phyloP scores from a whole-genome alignment of 108 stramenopile species.

The Nitzschia putrida region DNA sequence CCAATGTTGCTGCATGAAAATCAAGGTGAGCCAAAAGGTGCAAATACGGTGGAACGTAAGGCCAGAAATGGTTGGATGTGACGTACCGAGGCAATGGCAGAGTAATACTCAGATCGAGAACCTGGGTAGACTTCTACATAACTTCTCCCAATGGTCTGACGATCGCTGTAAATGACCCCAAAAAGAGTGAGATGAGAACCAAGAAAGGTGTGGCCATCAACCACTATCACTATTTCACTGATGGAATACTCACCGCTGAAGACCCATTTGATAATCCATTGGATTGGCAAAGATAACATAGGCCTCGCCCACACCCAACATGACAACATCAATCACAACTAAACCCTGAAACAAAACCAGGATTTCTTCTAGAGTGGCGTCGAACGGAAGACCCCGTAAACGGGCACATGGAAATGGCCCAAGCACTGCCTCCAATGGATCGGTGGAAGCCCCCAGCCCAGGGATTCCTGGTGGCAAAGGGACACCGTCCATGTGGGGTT shows the following conservation, averaged over 20 bases:
- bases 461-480: constrained; percentile 62
- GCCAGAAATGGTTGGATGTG: not conserved
- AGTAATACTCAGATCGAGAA: constrained; percentile 87
- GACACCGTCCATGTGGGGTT: constrained; percentile 54
- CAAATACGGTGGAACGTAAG: no score
- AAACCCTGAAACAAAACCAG: constrained; percentile 91
- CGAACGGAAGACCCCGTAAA: constrained; percentile 87
- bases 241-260: constrained; percentile 68
- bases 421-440: constrained; percentile 82
- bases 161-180: constrained; percentile 48
- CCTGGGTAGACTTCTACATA: constrained; percentile 90
- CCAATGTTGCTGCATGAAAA: constrained; percentile 54
- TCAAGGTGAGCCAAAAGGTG: not conserved
- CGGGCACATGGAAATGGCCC: constrained; percentile 93
- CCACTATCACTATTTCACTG: not conserved
- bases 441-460: constrained; percentile 68
- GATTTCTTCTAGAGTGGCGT: constrained; percentile 91
- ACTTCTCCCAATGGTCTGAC: constrained; percentile 78
- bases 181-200: not conserved
- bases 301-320: constrained; percentile 79
- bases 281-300: constrained; percentile 92
- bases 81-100: constrained; percentile 84
- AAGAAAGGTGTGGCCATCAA: not conserved
- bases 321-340: constrained; percentile 89
- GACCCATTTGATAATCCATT: constrained; percentile 93